A percentile compares a stretch with the other conserved stretches of the same genome.
These are phyloP conservation scores for Scheffersomyces quercinus DNA, from an alignment of 1,139 yeast genomes.

Conservation along the genomic window DNA sequence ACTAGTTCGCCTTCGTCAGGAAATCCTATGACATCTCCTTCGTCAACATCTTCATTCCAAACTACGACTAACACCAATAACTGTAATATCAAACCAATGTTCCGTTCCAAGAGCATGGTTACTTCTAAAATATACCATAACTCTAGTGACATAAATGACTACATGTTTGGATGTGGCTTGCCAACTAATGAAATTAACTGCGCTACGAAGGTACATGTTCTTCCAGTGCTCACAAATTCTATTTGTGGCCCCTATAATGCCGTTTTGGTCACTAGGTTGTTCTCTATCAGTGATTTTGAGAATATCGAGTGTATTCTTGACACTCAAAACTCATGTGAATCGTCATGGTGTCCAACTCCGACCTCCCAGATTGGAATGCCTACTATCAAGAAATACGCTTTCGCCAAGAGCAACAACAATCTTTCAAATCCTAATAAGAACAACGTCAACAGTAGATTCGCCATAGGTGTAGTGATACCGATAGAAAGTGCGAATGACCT, in stretches of 20 bases:
- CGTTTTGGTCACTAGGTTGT: slow-evolving; percentile 47
- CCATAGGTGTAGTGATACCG: slow-evolving; percentile 52
- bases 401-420: slow-evolving; percentile 1
- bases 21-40: slow-evolving; percentile 1
- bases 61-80: slow-evolving; percentile 2
- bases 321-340: slow-evolving; percentile 4
- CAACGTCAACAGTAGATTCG: slow-evolving; percentile 38
- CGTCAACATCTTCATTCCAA: no score
- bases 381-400: slow-evolving; percentile 4
- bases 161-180: slow-evolving; percentile 59
- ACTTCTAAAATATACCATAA: slow-evolving; percentile 39
- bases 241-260: slow-evolving; percentile 31
- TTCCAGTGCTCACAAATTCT: slow-evolving; percentile 42
- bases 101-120: slow-evolving; percentile 12
- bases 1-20: slow-evolving; percentile 1
- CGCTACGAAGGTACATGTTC: slow-evolving; percentile 48
- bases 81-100: slow-evolving; percentile 1
- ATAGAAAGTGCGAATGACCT: slow-evolving; percentile 33
- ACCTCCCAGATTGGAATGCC: slow-evolving; percentile 26
- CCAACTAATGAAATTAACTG: slow-evolving; percentile 49
- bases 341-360: slow-evolving; percentile 35
- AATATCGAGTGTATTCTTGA: slow-evolving; percentile 6
- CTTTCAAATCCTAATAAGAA: slow-evolving; percentile 14
- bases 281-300: slow-evolving; percentile 38
- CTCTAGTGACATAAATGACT: slow-evolving; percentile 46